Evolutionary conservation across 2,329 filamentous ascomycete species (phyloP), one percentile per base, ranked within the genome.

Genomic region (Alternaria ethzedia): DNA sequence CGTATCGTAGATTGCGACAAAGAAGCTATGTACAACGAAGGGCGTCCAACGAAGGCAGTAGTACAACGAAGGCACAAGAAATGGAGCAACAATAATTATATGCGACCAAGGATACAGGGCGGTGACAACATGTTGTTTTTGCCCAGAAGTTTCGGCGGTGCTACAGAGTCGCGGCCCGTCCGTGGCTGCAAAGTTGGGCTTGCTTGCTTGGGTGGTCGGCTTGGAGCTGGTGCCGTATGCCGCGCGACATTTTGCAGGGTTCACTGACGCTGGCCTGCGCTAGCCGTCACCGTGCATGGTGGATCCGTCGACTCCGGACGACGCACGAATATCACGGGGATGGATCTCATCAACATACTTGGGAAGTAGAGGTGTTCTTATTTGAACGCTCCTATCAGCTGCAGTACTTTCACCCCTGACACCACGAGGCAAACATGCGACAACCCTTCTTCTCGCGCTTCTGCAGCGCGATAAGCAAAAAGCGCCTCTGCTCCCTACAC

Each of bases 191-290:
- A 52, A 52, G 36, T 32, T 51, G 17, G 28, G 26, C 30, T 13
- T 15, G 21, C 44, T 46, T 8, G 44, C 43, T 45, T 45, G 43
- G 43, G 26, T 17, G n/a, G 54, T 54, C 45, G 23, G 49, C 54
- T 43, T 55, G 58, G 49, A 47, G 45, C 45, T 47, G 36, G 56
- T 57, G 54, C 59, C 60, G 60, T 54, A 54, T 65, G 57, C 68
- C 66, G 68, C 65, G 68, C 59, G 62, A 59, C 63, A 57, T 57
- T 41, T 61, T 63, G 61, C 67, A 67, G 57, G 70, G 67, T 66
- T 66, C 59, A 50, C 46, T 52, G 46, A 28, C 44, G 15, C 20
- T 46, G 59, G 54, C 57, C 44, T 43, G 44, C 69, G 64, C 67
- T 71, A 69, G 54, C 58, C 23, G 56, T 70, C 61, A 59, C 46